Evolutionary conservation across 2,329 filamentous ascomycete species (phyloP), one percentile per base, ranked within the genome.

Genomic region (Monosporascus cannonballus): DNA sequence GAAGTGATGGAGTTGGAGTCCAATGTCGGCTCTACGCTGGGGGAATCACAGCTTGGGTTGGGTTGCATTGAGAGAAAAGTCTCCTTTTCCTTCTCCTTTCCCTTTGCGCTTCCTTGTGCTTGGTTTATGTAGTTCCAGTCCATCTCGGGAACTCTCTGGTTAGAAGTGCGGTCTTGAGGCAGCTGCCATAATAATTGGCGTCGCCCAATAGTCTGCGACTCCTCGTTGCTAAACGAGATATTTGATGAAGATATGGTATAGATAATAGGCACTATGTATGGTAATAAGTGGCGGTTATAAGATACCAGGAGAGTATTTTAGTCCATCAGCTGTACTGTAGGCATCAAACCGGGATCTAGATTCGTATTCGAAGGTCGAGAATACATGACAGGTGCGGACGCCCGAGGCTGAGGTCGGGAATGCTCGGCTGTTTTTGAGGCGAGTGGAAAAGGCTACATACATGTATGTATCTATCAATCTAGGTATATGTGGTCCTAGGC

Each of bases 1-100:
- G 59, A 60, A 25, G 55, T 51, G 37, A 57, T 42, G 9, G 57
- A 51, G 20, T 47, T 20, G 20, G 22, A 15, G 34, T 39, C 45
- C 11, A 49, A 48, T 38, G 39, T 20, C 39, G 30, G 17, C 42
- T 53, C 46, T 41, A 44, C 20, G 22, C 41, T 36, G 22, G 36
- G 20, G 37, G 51, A n/a, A 42, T 50, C 9, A 4, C 22, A 36
- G 24, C 14, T 46, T 17, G 42, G 17, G 9, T 24, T 46, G 15
- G 42, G 42, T 24, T 46, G 22, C 9, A 7, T 27, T 1, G 42
- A 25, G 15, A n/a, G 14, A 4, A 11, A 8, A 6, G 42, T 27
- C 42, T 14, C 24, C 24, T 18, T 46, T 46, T 30, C 42, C 24
- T 46, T 46, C 22, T 24, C 42, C 22, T 46, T 46, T 3, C 42